Evolutionary conservation across 768 basidiomycete species (phyloP).

Genomic region (Collybia sp.): DNA sequence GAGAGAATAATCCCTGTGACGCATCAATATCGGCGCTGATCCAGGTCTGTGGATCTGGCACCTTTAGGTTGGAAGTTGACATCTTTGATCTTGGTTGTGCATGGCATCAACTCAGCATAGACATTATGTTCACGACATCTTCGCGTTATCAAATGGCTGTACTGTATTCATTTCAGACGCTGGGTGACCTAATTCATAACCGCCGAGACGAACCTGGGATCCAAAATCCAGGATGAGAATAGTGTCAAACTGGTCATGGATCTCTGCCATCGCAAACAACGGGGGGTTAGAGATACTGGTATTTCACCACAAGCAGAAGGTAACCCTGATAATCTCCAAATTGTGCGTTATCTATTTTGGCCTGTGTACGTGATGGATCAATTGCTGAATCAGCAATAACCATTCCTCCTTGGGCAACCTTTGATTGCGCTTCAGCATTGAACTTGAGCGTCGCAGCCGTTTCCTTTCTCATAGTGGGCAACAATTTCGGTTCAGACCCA

Average conservation of each 20-base stretch:
- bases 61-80: slow-evolving; percentile 94
- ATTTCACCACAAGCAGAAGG: too few species aligned
- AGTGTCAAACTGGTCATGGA: slow-evolving; percentile 94
- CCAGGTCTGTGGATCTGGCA: slow-evolving; percentile 16
- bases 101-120: slow-evolving; percentile 96
- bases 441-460: too few species aligned
- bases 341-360: too few species aligned
- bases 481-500: too few species aligned
- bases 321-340: too few species aligned
- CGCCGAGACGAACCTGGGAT: slow-evolving; percentile 64
- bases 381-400: too few species aligned
- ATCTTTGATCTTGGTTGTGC: slow-evolving; percentile 86
- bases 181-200: slow-evolving; percentile 1
- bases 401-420: too few species aligned
- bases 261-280: slow-evolving; percentile 60
- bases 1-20: slow-evolving; percentile 85
- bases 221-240: slow-evolving; percentile 97
- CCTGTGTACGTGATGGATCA: too few species aligned
- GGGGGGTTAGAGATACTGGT: not conserved
- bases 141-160: slow-evolving; percentile 95
- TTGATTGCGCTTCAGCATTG: too few species aligned
- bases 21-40: slow-evolving; percentile 2
- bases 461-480: too few species aligned
- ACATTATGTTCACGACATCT: slow-evolving; percentile 97
- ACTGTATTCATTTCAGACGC: slow-evolving; percentile 41